Base-by-base conservation (phyloP, 2,329 filamentous ascomycete species). In the Aspergillus arachidicola region DNA sequence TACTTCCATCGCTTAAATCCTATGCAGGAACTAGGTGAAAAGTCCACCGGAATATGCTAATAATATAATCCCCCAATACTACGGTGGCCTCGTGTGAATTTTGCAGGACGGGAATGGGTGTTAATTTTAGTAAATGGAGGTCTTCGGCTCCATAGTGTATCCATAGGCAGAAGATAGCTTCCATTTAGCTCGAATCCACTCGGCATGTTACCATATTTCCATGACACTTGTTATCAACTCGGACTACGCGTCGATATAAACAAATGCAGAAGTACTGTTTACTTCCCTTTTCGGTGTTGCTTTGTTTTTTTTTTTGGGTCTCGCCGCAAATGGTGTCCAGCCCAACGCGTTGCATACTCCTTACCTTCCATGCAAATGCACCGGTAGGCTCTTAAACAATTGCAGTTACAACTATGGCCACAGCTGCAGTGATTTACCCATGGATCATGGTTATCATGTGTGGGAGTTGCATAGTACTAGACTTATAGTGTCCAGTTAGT, bases 341-440 rank as follows among this genome's bases (percentile, higher is more conserved):
- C 56, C 56, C n/a, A 57, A 41, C 38, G 30, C 21, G n/a, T 23
- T 51, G 32, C 57, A 51, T 41, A 11, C 45, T 36, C 57, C 57
- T 59, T 59, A 36, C 45, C 26, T 30, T 14, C 21, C 6, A 46
- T 59, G 57, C 32, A 59, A 41, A 51, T 59, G 45, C 45, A 59
- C 45, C 46, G n/a, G 45, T 41, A 41, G 11, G 45, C 41, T 38
- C 14, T 21, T 34, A 14, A 32, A 51, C 11, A 41, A 46, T 50
- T 59, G 23, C 16, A 38, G 34, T 43, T 19, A 28, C 14, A 51
- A 48, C 43, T 19, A 38, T 34, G 36, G 48, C 48, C 28, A 30
- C 48, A 56, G 53, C 53, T 59, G 21, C 57, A 51, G 21, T 59
- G 57, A 36, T 59, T 51, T n/a, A 51, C 28, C 23, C 45, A 28